phyloP scores from a whole-genome alignment of 108 stramenopile genomes.

The Mediolabrus comicus region DNA sequence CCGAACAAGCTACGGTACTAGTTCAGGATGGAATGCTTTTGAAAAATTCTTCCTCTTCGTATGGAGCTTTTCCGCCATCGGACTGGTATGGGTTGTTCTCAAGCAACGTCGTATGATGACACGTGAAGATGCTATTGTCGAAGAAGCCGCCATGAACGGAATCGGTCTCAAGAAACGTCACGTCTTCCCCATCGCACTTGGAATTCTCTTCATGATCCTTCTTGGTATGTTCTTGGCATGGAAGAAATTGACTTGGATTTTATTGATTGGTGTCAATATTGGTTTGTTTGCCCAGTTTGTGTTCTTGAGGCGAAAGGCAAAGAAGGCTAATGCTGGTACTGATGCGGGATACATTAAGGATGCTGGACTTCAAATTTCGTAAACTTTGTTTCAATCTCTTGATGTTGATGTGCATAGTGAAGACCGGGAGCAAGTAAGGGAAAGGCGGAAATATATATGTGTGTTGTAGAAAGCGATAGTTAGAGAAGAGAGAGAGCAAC shows the following conservation, averaged over 20 bases:
- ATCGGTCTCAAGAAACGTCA: slow-evolving; percentile 46
- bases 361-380: slow-evolving; percentile 39
- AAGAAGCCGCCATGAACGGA: slow-evolving; percentile 48
- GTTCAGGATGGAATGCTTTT: slow-evolving; percentile 26
- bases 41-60: slow-evolving; percentile 48
- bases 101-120: slow-evolving; percentile 48
- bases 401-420: too few species aligned
- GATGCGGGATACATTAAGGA: slow-evolving; percentile 32
- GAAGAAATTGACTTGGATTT: slow-evolving; percentile 42
- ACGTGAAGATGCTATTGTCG: slow-evolving; percentile 45
- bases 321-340: slow-evolving; percentile 19
- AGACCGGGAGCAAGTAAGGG: too few species aligned
- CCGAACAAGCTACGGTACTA: not conserved
- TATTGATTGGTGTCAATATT: slow-evolving; percentile 39
- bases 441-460: not conserved
- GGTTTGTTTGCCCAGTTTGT: slow-evolving; percentile 42
- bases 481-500: too few species aligned
- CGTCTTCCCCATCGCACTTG: slow-evolving; percentile 43
- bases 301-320: slow-evolving; percentile 46
- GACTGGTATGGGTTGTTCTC: slow-evolving; percentile 38
- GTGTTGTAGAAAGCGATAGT: not conserved
- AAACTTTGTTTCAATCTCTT: not conserved
- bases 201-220: slow-evolving; percentile 33
- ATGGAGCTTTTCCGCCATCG: slow-evolving; percentile 28
- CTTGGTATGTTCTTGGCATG: slow-evolving; percentile 43